Evolutionary conservation across 352 stramenopile species (phyloP).

Genomic region (Phytophthora fragariae): DNA sequence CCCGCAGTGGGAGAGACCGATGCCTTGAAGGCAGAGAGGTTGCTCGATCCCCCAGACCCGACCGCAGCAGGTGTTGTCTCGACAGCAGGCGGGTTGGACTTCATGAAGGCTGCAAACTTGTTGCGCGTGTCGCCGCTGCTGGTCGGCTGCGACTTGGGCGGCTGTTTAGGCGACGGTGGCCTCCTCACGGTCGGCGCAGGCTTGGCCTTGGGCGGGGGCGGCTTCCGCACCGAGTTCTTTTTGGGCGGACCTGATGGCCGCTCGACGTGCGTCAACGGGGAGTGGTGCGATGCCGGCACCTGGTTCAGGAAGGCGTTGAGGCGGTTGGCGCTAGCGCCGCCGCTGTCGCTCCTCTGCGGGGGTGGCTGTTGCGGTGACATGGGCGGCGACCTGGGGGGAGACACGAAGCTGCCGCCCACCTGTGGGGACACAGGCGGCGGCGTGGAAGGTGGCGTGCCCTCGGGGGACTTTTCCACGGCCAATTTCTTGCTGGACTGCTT

Average conservation of each 20-base stretch:
- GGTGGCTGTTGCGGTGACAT: slow-evolving; percentile 33
- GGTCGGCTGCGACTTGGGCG: slow-evolving; percentile 28
- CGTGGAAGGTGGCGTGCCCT: slow-evolving; percentile 70
- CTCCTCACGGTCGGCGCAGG: slow-evolving; percentile 27
- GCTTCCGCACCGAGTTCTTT: slow-evolving; percentile 53
- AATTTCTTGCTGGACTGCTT: slow-evolving; percentile 47
- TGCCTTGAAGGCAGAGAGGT: slow-evolving; percentile 40
- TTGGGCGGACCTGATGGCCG: slow-evolving; percentile 68
- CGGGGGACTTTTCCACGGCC: slow-evolving; percentile 36
- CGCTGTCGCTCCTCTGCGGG: slow-evolving; percentile 52
- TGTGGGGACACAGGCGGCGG: slow-evolving; percentile 64
- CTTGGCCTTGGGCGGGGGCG: slow-evolving; percentile 31
- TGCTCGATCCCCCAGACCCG: slow-evolving; percentile 25
- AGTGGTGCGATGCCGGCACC: slow-evolving; percentile 64
- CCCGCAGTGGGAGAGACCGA: slow-evolving; percentile 36
- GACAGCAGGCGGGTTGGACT: slow-evolving; percentile 64
- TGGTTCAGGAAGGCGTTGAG: slow-evolving; percentile 85
- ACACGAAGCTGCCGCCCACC: slow-evolving; percentile 41
- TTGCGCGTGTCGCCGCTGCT: slow-evolving; percentile 52
- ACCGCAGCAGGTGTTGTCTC: slow-evolving; percentile 35
- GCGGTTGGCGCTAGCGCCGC: slow-evolving; percentile 56
- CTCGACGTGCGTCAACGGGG: slow-evolving; percentile 66
- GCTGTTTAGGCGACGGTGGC: slow-evolving; percentile 36
- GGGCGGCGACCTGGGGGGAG: slow-evolving; percentile 36
- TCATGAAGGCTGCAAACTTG: slow-evolving; percentile 88